phyloP scores from a whole-genome alignment of 306 rosid species.

The Medicago lupulina region DNA sequence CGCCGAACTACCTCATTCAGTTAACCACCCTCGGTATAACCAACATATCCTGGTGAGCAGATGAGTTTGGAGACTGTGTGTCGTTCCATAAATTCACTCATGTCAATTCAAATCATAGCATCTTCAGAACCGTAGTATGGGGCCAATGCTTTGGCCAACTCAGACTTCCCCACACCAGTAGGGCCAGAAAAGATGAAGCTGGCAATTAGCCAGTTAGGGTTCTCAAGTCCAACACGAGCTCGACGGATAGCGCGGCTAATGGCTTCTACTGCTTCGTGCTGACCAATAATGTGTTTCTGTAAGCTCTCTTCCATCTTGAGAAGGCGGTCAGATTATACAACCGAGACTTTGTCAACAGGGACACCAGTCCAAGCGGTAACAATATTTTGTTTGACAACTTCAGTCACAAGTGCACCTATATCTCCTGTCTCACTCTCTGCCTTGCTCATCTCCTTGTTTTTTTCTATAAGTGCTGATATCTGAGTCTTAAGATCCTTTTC shows the following conservation, averaged over 20 bases:
- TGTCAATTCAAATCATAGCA: slow-evolving; percentile 96
- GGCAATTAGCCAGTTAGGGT: slow-evolving; percentile 94
- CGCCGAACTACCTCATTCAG: slow-evolving; percentile 99
- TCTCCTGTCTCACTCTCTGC: slow-evolving; percentile 96
- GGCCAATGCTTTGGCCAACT: slow-evolving; percentile 90
- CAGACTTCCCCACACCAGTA: slow-evolving; percentile 97
- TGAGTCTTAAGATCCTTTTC: slow-evolving; percentile 95
- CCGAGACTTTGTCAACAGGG: slow-evolving; percentile 93
- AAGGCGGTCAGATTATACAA: slow-evolving; percentile 92
- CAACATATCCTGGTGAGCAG: slow-evolving; percentile 96
- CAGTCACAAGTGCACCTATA: slow-evolving; percentile 81
- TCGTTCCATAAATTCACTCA: slow-evolving; percentile 98
- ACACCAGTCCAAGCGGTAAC: slow-evolving; percentile 95
- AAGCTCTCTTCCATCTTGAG: slow-evolving; percentile 98
- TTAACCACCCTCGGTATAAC: slow-evolving; percentile 97
- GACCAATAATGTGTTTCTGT: slow-evolving; percentile 85
- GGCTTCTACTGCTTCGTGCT: slow-evolving; percentile 93
- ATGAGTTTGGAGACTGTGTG: slow-evolving; percentile 94
- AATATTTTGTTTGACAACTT: slow-evolving; percentile 86
- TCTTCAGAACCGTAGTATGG: slow-evolving; percentile 96
- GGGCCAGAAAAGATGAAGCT: slow-evolving; percentile 98
- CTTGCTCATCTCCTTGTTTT: slow-evolving; percentile 96
- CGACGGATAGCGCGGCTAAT: slow-evolving; percentile 93
- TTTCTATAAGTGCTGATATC: slow-evolving; percentile 76
- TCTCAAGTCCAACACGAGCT: slow-evolving; percentile 93